These are phyloP conservation scores for Schrenkiella parvula DNA, from an alignment of 345 rosid species.

Conservation along the genomic window DNA sequence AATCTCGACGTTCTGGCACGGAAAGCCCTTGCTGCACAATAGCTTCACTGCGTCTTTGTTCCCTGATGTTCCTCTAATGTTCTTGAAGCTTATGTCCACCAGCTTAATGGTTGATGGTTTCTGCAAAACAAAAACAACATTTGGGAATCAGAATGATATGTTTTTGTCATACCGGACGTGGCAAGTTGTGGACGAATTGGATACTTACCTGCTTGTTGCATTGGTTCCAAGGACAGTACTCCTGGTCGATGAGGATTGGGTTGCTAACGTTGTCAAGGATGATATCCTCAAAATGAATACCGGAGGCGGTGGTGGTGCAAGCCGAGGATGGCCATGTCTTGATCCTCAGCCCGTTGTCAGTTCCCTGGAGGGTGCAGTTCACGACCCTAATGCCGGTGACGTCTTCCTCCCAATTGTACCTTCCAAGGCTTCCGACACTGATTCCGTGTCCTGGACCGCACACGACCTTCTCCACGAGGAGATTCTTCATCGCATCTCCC, in stretches of 20 bases:
- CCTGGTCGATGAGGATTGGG: constrained; percentile 45
- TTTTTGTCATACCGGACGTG: too few relatives aligned
- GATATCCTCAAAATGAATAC: constrained; percentile 30
- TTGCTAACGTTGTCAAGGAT: constrained; percentile 30
- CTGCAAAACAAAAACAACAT: neutral
- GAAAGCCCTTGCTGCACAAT: constrained; percentile 42
- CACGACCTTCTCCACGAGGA: constrained; percentile 25
- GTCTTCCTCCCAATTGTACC: constrained; percentile 31
- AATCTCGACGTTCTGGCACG: constrained; percentile 39
- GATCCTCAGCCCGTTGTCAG: constrained; percentile 51
- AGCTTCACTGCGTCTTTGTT: constrained; percentile 43
- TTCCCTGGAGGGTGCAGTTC: constrained; percentile 30
- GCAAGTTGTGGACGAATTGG: too few relatives aligned
- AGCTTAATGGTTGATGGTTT: constrained; percentile 47
- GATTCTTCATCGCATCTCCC: constrained; percentile 43
- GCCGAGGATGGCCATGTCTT: constrained; percentile 55
- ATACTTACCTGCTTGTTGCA: constrained; percentile 25
- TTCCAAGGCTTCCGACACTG: constrained; percentile 63
- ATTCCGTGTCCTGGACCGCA: constrained; percentile 82
- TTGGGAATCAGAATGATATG: neutral
- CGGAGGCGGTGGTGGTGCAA: constrained; percentile 12
- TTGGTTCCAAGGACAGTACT: constrained; percentile 37
- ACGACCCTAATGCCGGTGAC: constrained; percentile 34
- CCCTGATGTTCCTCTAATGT: constrained; percentile 44
- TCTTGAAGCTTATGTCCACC: constrained; percentile 42